Conservation (phyloP, 2,329 filamentous ascomycete genomes). For the Cytospora schulzeri region DNA sequence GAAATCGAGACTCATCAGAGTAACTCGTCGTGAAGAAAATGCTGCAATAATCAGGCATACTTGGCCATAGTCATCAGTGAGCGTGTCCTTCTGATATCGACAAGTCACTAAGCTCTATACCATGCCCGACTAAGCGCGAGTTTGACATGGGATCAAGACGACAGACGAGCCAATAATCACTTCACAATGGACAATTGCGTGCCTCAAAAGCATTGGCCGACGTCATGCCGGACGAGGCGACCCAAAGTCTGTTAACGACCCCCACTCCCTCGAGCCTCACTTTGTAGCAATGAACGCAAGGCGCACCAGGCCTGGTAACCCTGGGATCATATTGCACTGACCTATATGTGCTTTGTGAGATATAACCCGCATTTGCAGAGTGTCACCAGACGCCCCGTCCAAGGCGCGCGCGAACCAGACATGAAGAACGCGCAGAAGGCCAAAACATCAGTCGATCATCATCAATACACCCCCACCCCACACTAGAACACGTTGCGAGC, state of each 20-base stretch:
- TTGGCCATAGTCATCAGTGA: too few species aligned
- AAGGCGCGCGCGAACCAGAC: not conserved
- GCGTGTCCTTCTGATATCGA: too few species aligned
- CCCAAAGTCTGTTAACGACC: conserved; percentile 6
- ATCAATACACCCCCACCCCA: not conserved
- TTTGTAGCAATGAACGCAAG: not conserved
- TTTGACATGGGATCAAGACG: not conserved
- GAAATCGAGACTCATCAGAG: not conserved
- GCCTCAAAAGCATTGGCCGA: not conserved
- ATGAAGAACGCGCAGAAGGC: not conserved
- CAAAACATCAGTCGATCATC: conserved; percentile 4
- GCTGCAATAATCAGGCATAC: too few species aligned
- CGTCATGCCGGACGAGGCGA: conserved; percentile 14
- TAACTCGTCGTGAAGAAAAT: not conserved
- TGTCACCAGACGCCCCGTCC: not conserved
- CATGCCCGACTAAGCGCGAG: not conserved
- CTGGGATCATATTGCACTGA: conserved; percentile 4
- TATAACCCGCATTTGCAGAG: conserved; percentile 6
- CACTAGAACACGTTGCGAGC: conserved; percentile 11
- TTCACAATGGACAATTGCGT: not conserved
- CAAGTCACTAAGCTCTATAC: not conserved
- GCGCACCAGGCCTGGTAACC: conserved; percentile 5
- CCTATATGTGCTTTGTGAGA: conserved; percentile 7
- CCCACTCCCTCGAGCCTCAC: not conserved
- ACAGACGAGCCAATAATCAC: not conserved